Base-by-base conservation (phyloP, 2,329 filamentous ascomycete species). In the Lecanicillium sp. region DNA sequence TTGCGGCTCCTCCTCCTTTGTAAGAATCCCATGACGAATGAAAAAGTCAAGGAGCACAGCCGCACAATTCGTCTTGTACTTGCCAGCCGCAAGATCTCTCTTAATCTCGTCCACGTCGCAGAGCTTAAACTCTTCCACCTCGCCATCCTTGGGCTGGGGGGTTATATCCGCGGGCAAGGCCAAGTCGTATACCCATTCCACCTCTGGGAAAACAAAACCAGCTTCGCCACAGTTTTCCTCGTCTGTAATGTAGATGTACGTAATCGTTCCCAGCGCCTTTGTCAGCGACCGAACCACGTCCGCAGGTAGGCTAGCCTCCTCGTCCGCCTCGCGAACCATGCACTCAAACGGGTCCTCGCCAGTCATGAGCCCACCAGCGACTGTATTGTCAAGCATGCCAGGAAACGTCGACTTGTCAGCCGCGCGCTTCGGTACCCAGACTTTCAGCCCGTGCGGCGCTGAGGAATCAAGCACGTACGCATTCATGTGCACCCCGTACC, bases 1-100 rank as follows among this genome's bases (percentile, higher is more conserved):
- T 52, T 90, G 67, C 35, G 74, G 72, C 64, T 96, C 89, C 54
- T 88, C 86, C 50, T 85, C 84, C 31, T 67, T 60, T 8, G 82
- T 94, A 54, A 95, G 55, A 45, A 95, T 76, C 1, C 85, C 84
- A 60, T 88, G 85, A 38, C 90, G 75, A 48, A 94, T 70, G 56
- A 98, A 85, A 64, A 96, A 98, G 58, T 96, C 88, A 33, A 95
- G 62, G 56, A 92, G 64, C 34, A 94, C 76, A 42, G 92, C 58
- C 12, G 85, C 83, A 60, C 89, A 95, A 58, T 96, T 96, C 3
- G 89, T 84, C 68, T 98, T 98, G 68, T 90, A 98, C 50, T 82
- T 75, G 12, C 85, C 86, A 37, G 68, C 65, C 13, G 70, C 72
- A 53, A 98, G 64, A 32, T 81, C 78, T 41, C 70, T 67, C 58